Evolutionary conservation across 75 land plant genomes (phyloP).

Genomic region (Cunninghamia lanceolata): DNA sequence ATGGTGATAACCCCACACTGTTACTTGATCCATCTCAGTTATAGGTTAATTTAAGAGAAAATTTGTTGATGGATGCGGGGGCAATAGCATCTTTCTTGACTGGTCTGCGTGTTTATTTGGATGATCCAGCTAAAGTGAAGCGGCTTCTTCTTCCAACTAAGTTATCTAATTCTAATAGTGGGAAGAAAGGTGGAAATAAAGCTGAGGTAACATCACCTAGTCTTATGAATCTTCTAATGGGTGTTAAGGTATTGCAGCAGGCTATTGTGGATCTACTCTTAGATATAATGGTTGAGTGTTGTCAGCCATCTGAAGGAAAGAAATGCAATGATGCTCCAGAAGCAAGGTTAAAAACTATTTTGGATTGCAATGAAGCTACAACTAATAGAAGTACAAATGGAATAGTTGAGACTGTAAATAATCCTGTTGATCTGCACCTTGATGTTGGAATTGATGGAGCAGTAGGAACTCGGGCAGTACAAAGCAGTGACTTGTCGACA

Average conservation of each 20-base stretch:
- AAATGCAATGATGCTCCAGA: slow-evolving; percentile 38
- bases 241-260: slow-evolving; percentile 94
- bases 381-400: slow-evolving; percentile 27
- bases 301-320: slow-evolving; percentile 81
- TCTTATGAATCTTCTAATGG: slow-evolving; percentile 95
- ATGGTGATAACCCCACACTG: slow-evolving; percentile 71
- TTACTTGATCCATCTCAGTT: slow-evolving; percentile 70
- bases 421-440: slow-evolving; percentile 50
- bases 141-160: slow-evolving; percentile 92
- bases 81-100: slow-evolving; percentile 94
- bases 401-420: slow-evolving; percentile 31
- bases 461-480: slow-evolving; percentile 57
- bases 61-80: slow-evolving; percentile 92
- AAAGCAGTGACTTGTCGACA: slow-evolving; percentile 51
- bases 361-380: slow-evolving; percentile 24
- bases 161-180: slow-evolving; percentile 49
- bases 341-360: slow-evolving; percentile 30
- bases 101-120: slow-evolving; percentile 92
- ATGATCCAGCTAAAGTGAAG: slow-evolving; percentile 94
- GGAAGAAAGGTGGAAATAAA: slow-evolving; percentile 49
- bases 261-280: slow-evolving; percentile 93
- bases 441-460: slow-evolving; percentile 53
- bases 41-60: slow-evolving; percentile 85
- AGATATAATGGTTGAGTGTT: slow-evolving; percentile 99
- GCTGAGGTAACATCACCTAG: slow-evolving; percentile 84